phyloP scores from a whole-genome alignment of 495 filamentous ascomycete species.

The Lepidopterella palustris region DNA sequence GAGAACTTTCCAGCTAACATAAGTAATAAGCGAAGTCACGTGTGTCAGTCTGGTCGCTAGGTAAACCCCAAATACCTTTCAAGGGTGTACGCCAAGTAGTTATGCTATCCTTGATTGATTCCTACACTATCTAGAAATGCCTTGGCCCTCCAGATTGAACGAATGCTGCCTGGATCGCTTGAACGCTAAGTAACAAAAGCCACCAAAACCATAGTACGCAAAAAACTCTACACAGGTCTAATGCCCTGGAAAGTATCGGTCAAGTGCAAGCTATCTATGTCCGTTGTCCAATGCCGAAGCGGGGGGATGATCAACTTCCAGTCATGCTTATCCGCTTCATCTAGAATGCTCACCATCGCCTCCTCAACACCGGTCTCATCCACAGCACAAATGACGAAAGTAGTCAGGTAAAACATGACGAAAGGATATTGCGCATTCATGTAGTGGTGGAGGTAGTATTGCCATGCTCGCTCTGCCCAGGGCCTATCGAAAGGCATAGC shows the following conservation, averaged over 20 bases:
- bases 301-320: slow-evolving; percentile 12
- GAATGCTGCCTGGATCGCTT: too few relatives aligned
- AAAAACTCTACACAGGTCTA: neutral
- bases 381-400: slow-evolving; percentile 14
- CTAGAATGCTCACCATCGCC: slow-evolving; percentile 1
- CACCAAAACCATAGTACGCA: neutral
- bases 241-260: slow-evolving; percentile 6
- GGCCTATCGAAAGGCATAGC: slow-evolving; percentile 15
- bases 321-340: slow-evolving; percentile 8
- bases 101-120: too few relatives aligned
- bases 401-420: slow-evolving; percentile 19
- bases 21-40: too few relatives aligned
- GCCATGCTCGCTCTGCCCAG: slow-evolving; percentile 11
- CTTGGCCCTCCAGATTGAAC: too few relatives aligned
- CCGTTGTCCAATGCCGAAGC: slow-evolving; percentile 3
- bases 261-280: slow-evolving; percentile 7
- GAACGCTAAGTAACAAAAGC: neutral
- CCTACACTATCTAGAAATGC: too few relatives aligned
- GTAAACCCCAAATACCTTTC: too few relatives aligned
- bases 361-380: slow-evolving; percentile 7
- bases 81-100: too few relatives aligned
- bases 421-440: slow-evolving; percentile 17
- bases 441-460: slow-evolving; percentile 14
- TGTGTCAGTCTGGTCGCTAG: too few relatives aligned
- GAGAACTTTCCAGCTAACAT: too few relatives aligned